Conservation (phyloP, 2,329 filamentous ascomycete genomes). For the Cladophialophora immunda region DNA sequence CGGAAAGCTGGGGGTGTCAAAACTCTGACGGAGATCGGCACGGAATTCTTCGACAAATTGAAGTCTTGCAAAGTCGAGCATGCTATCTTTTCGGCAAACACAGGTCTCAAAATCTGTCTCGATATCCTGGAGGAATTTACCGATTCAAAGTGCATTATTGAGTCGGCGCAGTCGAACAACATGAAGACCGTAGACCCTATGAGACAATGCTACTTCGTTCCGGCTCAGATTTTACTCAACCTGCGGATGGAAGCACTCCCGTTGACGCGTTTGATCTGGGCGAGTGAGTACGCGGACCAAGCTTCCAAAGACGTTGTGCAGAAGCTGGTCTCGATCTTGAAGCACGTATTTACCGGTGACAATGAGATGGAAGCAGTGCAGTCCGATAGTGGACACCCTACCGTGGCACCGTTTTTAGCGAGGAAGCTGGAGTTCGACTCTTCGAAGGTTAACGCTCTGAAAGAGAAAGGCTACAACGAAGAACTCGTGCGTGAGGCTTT, state of each 20-base stretch:
- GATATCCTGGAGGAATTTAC: slow-evolving; percentile 70
- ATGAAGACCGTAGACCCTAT: slow-evolving; percentile 64
- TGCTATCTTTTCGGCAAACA: slow-evolving; percentile 61
- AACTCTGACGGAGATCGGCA: slow-evolving; percentile 75
- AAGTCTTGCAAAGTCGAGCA: slow-evolving; percentile 56
- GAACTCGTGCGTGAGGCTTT: slow-evolving; percentile 79
- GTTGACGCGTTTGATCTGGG: slow-evolving; percentile 79
- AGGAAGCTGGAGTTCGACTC: slow-evolving; percentile 61
- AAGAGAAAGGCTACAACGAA: slow-evolving; percentile 62
- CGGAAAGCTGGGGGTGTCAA: slow-evolving; percentile 81
- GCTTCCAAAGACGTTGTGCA: slow-evolving; percentile 79
- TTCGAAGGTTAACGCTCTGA: slow-evolving; percentile 55
- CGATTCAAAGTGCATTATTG: slow-evolving; percentile 79
- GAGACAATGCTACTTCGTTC: slow-evolving; percentile 68
- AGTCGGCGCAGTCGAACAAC: slow-evolving; percentile 71
- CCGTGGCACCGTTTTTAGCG: slow-evolving; percentile 54
- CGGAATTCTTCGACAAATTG: slow-evolving; percentile 70
- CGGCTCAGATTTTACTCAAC: slow-evolving; percentile 84
- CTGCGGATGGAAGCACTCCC: slow-evolving; percentile 82
- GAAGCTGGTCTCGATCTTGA: slow-evolving; percentile 82
- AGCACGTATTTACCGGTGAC: slow-evolving; percentile 78
- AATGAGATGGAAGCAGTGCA: slow-evolving; percentile 72
- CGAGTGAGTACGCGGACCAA: slow-evolving; percentile 80
- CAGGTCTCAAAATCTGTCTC: slow-evolving; percentile 81
- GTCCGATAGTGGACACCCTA: slow-evolving; percentile 67